These are phyloP conservation scores for Agrocybe praecox DNA, from an alignment of 768 basidiomycete species.

Conservation along the genomic window DNA sequence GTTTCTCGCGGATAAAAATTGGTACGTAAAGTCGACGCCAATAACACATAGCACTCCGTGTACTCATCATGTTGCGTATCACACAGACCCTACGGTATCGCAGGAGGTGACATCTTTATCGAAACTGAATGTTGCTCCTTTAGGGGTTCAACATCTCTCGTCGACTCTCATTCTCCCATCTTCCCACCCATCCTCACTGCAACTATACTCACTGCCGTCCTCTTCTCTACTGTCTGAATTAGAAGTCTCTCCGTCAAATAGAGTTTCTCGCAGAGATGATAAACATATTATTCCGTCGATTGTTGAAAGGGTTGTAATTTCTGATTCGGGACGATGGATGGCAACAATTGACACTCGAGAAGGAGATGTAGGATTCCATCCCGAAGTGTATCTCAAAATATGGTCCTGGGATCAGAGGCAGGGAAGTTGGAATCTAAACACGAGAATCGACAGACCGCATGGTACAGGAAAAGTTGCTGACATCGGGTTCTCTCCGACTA, in stretches of 20 bases:
- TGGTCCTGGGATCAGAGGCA: conserved; percentile 82
- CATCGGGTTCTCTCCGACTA: conserved; percentile 66
- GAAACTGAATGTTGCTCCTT: conserved; percentile 51
- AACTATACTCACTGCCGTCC: conserved; percentile 78
- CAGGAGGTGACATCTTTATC: conserved; percentile 37
- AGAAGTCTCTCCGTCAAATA: conserved; percentile 92
- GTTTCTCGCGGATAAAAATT: conserved; percentile 77
- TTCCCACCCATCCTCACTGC: conserved; percentile 94
- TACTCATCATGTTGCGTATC: neutral
- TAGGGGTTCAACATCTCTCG: conserved; percentile 75
- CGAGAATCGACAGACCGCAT: conserved; percentile 89
- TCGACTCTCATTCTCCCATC: conserved; percentile 86
- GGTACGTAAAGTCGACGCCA: conserved; percentile 42
- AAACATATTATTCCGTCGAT: conserved; percentile 73
- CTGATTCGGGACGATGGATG: conserved; percentile 82
- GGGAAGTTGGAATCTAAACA: conserved; percentile 76
- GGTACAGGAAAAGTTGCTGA: conserved; percentile 62
- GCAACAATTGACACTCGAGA: conserved; percentile 83
- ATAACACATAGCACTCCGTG: neutral
- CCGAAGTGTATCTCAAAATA: conserved; percentile 82
- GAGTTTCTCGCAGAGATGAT: conserved; percentile 81
- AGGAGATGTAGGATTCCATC: conserved; percentile 63
- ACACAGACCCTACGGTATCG: conserved; percentile 31
- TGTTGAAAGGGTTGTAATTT: conserved; percentile 72
- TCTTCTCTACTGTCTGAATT: conserved; percentile 81